These are phyloP conservation scores for Quercus alba DNA, from an alignment of 306 rosid species.

Conservation along the genomic window DNA sequence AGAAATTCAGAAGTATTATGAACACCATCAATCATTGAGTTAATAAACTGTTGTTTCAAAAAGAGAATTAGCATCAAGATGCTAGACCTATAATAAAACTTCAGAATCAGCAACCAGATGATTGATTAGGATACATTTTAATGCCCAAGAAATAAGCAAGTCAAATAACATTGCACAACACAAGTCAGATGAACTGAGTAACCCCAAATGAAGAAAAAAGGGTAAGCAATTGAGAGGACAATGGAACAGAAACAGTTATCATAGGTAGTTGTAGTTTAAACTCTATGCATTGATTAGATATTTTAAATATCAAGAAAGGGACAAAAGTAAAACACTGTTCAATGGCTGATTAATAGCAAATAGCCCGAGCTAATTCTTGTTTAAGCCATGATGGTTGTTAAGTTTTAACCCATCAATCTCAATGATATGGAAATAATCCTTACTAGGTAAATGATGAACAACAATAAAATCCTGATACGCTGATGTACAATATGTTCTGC, in stretches of 20 bases:
- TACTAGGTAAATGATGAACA: not conserved
- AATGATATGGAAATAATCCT: not conserved
- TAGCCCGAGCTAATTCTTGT: not conserved
- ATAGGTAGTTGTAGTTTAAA: not conserved
- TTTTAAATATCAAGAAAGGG: not conserved
- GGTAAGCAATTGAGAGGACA: not conserved
- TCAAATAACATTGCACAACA: no score
- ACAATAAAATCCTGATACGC: not conserved
- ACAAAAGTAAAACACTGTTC: not conserved
- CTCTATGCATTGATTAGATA: not conserved
- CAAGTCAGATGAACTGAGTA: no score
- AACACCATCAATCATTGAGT: not conserved
- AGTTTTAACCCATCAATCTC: not conserved
- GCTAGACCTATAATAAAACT: not conserved
- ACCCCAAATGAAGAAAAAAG: no score
- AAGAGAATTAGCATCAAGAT: not conserved
- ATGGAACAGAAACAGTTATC: not conserved
- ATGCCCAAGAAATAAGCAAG: no score
- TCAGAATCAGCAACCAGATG: constrained; percentile 4
- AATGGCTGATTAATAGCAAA: not conserved
- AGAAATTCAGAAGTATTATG: not conserved
- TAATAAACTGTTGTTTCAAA: not conserved
- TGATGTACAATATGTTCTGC: not conserved
- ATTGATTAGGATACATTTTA: not conserved
- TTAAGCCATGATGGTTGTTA: no score